phyloP scores from a whole-genome alignment of 352 stramenopile species.

The Phytophthora europaea region DNA sequence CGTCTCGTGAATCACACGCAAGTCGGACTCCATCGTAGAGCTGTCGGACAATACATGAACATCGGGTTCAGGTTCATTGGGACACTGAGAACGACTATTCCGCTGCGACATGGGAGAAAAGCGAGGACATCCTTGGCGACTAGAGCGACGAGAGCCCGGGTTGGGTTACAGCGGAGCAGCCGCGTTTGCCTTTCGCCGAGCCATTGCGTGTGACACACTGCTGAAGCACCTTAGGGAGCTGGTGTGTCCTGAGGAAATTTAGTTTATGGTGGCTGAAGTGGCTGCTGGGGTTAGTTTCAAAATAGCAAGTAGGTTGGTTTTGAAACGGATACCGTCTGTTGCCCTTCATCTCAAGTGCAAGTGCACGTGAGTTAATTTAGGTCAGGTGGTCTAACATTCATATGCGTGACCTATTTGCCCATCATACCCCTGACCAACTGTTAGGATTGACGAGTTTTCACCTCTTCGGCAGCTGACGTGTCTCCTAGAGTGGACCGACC shows the following conservation, averaged over 20 bases:
- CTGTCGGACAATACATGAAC: neutral
- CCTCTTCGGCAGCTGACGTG: too few species aligned
- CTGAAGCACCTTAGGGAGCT: neutral
- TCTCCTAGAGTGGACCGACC: too few species aligned
- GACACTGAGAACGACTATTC: neutral
- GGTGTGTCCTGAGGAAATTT: neutral
- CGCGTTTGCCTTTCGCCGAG: neutral
- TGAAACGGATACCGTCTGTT: neutral
- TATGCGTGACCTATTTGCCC: neutral
- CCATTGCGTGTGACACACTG: neutral
- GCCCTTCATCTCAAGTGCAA: neutral
- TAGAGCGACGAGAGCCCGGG: neutral
- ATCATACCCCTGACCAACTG: too few species aligned
- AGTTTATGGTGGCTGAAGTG: neutral
- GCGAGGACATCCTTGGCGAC: neutral
- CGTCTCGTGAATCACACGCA: neutral
- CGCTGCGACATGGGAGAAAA: neutral
- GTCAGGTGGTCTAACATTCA: neutral
- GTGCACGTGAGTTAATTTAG: neutral
- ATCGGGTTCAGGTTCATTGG: too few species aligned
- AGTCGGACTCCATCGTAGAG: neutral
- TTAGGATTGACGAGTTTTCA: too few species aligned
- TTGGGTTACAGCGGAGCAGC: neutral
- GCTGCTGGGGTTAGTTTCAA: neutral
- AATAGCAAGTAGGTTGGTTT: neutral